Conservation (phyloP, 768 basidiomycete species). For the Trametes cubensis region DNA sequence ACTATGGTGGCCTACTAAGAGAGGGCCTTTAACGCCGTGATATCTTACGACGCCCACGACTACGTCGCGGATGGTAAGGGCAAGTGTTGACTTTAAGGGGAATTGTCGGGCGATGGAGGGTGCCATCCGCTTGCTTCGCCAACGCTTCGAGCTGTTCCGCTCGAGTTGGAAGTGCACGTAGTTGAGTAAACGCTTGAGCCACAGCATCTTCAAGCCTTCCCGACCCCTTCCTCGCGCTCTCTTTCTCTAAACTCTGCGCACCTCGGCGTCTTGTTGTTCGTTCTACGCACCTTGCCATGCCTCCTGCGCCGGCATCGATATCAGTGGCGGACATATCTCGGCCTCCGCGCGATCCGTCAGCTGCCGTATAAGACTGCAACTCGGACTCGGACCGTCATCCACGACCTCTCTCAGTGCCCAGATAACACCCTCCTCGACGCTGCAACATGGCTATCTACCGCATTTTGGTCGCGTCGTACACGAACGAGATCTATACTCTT, state of each 20-base stretch:
- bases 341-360: slow-evolving; percentile 9
- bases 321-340: slow-evolving; percentile 26
- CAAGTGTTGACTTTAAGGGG: slow-evolving; percentile 9
- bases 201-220: background rate
- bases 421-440: slow-evolving; percentile 16
- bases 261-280: slow-evolving; percentile 3
- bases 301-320: slow-evolving; percentile 21
- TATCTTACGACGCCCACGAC: background rate
- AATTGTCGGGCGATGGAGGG: slow-evolving; percentile 9
- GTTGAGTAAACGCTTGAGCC: slow-evolving; percentile 7
- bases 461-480: slow-evolving; percentile 70
- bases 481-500: slow-evolving; percentile 63
- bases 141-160: slow-evolving; percentile 17
- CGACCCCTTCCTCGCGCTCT: background rate
- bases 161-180: slow-evolving; percentile 23
- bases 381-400: background rate
- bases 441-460: slow-evolving; percentile 30
- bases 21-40: background rate
- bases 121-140: slow-evolving; percentile 4
- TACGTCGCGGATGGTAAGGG: background rate
- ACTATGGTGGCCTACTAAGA: slow-evolving; percentile 2
- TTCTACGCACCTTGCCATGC: background rate
- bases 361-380: slow-evolving; percentile 16
- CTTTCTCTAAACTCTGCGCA: slow-evolving; percentile 4
- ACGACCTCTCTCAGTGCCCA: background rate